Base-by-base conservation (phyloP, 2,329 filamentous ascomycete genomes). In the Calonectria hongkongensis region DNA sequence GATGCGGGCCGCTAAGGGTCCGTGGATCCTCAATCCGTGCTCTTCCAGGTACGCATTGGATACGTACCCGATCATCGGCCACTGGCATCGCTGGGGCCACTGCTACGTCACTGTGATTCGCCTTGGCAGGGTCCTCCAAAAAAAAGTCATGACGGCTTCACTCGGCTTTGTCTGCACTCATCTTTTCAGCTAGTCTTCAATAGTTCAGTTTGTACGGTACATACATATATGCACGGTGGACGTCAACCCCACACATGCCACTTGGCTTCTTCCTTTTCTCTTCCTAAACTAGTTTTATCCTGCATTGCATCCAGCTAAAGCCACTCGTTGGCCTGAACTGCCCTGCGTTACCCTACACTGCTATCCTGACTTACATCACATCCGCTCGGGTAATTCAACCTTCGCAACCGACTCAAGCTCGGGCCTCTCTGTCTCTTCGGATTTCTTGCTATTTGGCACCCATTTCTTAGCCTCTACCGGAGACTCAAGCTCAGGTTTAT, bases 11-110 rank as follows among this genome's bases (percentile, higher is more conserved):
- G 54, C 54, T 33, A 60, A 60, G 54, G 54, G 54, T 60, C 54
- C 54, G 54, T 41, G 54, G 54, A 60, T 60, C 45, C 45, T 48
- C 54, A 60, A 60, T 60, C 54, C 36, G 54, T 60, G 54, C 54
- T 36, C 54, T 60, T 13, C 54, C 54, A 60, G 54, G 54, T 27
- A 60, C 54, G 36, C 36, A 27, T 41, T 18, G 54, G 33, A 21
- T 27, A 60, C 54, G 54, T 60, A 60, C 54, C 54, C 54, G 54
- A 60, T 60, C 39, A 60, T 60, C 33, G 54, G 33, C 54, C 33
- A 28, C 30, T 13, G 25, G 21, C 21, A 21, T 21, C 21, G 21
- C 21, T 21, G 21, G 21, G 39, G 43, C 25, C 60, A 16, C 28
- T 9, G 27, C 41, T 41, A 60, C 54, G 54, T 60, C 54, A 60